phyloP scores from a whole-genome alignment of 768 basidiomycete species.

The Psilocybe tampanensis region DNA sequence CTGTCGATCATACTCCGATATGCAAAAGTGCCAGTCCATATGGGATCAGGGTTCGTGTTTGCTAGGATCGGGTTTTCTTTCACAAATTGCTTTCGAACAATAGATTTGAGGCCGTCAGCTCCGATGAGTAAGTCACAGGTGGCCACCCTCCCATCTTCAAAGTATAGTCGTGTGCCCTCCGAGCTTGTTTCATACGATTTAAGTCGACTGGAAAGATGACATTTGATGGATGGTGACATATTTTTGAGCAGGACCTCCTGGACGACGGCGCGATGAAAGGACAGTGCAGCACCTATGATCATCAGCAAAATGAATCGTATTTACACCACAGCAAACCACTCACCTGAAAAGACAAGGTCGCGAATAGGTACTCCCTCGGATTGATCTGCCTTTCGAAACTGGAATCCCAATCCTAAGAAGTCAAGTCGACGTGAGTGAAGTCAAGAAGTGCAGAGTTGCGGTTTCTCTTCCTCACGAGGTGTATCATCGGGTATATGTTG shows the following conservation, averaged over 20 bases:
- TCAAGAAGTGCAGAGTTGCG: not conserved
- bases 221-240: slow-evolving; percentile 33
- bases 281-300: slow-evolving; percentile 20
- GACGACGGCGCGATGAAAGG: slow-evolving; percentile 55
- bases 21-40: slow-evolving; percentile 41
- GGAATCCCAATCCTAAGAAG: slow-evolving; percentile 24
- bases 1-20: slow-evolving; percentile 41
- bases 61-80: slow-evolving; percentile 8
- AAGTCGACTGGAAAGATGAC: slow-evolving; percentile 36
- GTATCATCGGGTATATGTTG: slow-evolving; percentile 18
- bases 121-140: slow-evolving; percentile 51
- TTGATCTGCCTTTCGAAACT: slow-evolving; percentile 35
- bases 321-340: not conserved
- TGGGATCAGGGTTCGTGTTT: slow-evolving; percentile 27
- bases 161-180: slow-evolving; percentile 30
- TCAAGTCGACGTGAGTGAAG: not conserved
- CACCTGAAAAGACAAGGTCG: slow-evolving; percentile 30
- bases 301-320: too few relatives aligned
- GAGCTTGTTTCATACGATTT: slow-evolving; percentile 1
- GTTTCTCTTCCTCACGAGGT: slow-evolving; percentile 7
- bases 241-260: slow-evolving; percentile 45
- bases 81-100: slow-evolving; percentile 30
- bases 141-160: slow-evolving; percentile 47
- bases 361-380: slow-evolving; percentile 25
- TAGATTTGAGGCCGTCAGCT: slow-evolving; percentile 39